phyloP scores from a whole-genome alignment of 257 asterid species.

The Ligustrum vulgare region DNA sequence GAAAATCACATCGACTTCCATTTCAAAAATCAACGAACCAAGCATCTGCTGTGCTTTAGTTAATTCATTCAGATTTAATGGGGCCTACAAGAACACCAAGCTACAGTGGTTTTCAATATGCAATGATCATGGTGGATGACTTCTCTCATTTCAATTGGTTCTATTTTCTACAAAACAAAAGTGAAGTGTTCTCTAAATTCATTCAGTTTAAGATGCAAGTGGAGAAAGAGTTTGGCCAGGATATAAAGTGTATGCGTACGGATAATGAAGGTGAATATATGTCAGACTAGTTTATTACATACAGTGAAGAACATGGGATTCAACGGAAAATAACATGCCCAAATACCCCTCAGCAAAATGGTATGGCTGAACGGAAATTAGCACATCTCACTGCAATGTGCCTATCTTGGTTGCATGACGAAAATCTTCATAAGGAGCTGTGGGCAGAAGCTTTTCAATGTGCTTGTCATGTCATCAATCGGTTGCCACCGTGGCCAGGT shows the following conservation, averaged over 20 bases:
- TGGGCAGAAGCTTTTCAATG: conserved; percentile 1
- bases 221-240: background rate
- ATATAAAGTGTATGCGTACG: too few relatives aligned
- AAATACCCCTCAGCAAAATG: too few relatives aligned
- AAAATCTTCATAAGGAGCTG: background rate
- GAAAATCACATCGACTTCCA: background rate
- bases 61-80: background rate
- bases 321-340: too few relatives aligned
- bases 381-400: too few relatives aligned
- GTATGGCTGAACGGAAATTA: too few relatives aligned
- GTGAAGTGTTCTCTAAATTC: background rate
- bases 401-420: background rate
- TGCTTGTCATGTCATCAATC: background rate
- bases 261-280: too few relatives aligned
- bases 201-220: background rate
- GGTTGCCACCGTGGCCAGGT: too few relatives aligned
- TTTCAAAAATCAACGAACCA: background rate
- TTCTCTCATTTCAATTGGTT: background rate
- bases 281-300: too few relatives aligned
- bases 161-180: background rate
- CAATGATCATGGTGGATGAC: background rate
- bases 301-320: too few relatives aligned
- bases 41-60: background rate
- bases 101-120: background rate
- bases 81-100: background rate